A percentile compares a stretch with the other conserved stretches of the same genome.
phyloP scores from a whole-genome alignment of 2,329 filamentous ascomycete genomes.

The Aspergillus fructus region DNA sequence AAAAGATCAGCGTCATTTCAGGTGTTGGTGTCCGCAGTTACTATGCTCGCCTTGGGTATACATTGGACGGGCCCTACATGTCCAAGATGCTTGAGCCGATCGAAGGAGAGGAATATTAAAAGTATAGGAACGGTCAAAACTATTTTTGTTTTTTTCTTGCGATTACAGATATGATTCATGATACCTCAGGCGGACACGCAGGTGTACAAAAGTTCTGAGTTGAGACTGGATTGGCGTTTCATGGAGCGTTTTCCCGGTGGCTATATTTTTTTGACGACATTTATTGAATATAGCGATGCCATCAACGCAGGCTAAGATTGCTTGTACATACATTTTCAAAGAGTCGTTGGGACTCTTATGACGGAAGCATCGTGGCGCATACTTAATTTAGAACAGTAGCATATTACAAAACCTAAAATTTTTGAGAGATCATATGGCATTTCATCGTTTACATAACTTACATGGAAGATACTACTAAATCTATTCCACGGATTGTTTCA shows the following conservation, averaged over 20 bases:
- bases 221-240: constrained; percentile 1
- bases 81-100: constrained; percentile 49
- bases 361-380: neutral
- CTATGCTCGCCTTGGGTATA: constrained; percentile 90
- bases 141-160: neutral
- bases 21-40: constrained; percentile 95
- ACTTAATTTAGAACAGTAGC: neutral
- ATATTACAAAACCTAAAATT: neutral
- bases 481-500: neutral
- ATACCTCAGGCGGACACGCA: neutral
- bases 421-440: neutral
- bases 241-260: neutral
- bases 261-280: neutral
- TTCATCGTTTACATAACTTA: neutral
- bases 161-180: constrained; percentile 13
- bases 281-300: neutral
- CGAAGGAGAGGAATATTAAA: constrained; percentile 35
- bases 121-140: neutral
- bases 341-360: neutral
- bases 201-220: constrained; percentile 1
- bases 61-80: constrained; percentile 85
- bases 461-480: neutral
- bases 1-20: constrained; percentile 96
- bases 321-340: neutral
- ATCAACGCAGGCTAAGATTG: neutral